Percentiles rank a stretch among this genome's conserved stretches.
Conservation (phyloP, 2,329 filamentous ascomycete genomes). For the Cucurbitaria berberidis region DNA sequence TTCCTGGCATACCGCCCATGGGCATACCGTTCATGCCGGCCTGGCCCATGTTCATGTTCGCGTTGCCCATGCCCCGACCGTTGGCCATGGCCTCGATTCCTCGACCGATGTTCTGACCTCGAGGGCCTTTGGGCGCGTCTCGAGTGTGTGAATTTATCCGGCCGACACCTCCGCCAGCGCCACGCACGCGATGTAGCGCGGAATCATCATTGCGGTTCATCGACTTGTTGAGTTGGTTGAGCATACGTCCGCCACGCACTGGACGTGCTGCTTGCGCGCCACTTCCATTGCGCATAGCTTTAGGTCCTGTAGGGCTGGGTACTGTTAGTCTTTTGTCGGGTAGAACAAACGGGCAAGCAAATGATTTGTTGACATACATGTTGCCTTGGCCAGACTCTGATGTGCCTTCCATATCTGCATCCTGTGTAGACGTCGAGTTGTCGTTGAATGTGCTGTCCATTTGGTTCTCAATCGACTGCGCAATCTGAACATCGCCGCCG, state of each 20-base stretch:
- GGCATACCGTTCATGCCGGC: conserved; percentile 46
- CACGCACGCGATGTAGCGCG: conserved; percentile 80
- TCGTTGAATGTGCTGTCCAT: conserved; percentile 32
- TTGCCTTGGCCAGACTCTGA: conserved; percentile 50
- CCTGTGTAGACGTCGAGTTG: conserved; percentile 52
- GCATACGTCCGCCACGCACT: conserved; percentile 72
- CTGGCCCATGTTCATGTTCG: conserved; percentile 40
- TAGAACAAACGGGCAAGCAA: not conserved
- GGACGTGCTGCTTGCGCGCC: conserved; percentile 35
- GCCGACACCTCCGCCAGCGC: conserved; percentile 73
- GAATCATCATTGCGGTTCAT: conserved; percentile 79
- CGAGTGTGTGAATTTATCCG: conserved; percentile 80
- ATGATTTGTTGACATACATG: conserved; percentile 48
- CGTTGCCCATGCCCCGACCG: conserved; percentile 47
- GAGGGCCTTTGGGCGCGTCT: conserved; percentile 73
- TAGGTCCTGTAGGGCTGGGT: conserved; percentile 90
- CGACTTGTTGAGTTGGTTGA: conserved; percentile 82
- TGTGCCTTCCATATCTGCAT: conserved; percentile 74
- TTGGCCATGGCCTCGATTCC: conserved; percentile 46
- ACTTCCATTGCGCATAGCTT: conserved; percentile 84
- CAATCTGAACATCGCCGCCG: conserved; percentile 38
- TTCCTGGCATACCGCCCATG: conserved; percentile 40
- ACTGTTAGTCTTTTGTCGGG: conserved; percentile 21
- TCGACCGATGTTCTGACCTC: conserved; percentile 54
- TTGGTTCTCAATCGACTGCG: conserved; percentile 26